Evolutionary conservation across 106 monocot genomes (phyloP).

Genomic region (Allium cepa): DNA sequence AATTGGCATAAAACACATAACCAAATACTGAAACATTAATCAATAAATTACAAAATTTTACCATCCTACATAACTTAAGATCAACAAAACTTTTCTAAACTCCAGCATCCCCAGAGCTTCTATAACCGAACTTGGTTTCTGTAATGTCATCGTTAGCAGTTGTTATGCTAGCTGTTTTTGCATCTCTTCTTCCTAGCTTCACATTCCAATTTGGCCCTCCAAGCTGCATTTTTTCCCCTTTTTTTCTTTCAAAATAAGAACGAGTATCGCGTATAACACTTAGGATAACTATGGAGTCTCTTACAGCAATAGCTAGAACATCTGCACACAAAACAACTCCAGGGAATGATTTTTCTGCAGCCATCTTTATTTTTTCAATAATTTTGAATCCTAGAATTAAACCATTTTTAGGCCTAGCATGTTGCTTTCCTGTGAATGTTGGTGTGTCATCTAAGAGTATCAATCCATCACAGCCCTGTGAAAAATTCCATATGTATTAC

Average conservation of each 20-base stretch:
- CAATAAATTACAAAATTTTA: too few species aligned
- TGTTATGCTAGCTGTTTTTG: conserved; percentile 12
- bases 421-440: conserved; percentile 18
- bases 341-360: conserved; percentile 20
- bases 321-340: conserved; percentile 43
- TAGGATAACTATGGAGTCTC: conserved; percentile 22
- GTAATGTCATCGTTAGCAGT: conserved; percentile 22
- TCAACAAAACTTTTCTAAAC: too few species aligned
- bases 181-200: conserved; percentile 27
- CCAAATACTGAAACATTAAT: too few species aligned
- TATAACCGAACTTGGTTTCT: too few species aligned
- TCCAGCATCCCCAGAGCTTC: too few species aligned
- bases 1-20: too few species aligned
- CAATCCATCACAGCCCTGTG: conserved; percentile 23
- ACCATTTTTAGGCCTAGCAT: conserved; percentile 12
- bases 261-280: background rate
- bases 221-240: background rate
- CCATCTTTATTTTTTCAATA: conserved; percentile 24
- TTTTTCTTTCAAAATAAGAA: background rate
- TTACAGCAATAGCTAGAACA: conserved; percentile 16
- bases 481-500: background rate
- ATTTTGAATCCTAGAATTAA: conserved; percentile 15
- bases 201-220: conserved; percentile 28
- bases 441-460: too few species aligned
- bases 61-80: too few species aligned